These are phyloP conservation scores for Trametes hirsuta DNA, from an alignment of 1,284 basidiomycete genomes.

Conservation along the genomic window DNA sequence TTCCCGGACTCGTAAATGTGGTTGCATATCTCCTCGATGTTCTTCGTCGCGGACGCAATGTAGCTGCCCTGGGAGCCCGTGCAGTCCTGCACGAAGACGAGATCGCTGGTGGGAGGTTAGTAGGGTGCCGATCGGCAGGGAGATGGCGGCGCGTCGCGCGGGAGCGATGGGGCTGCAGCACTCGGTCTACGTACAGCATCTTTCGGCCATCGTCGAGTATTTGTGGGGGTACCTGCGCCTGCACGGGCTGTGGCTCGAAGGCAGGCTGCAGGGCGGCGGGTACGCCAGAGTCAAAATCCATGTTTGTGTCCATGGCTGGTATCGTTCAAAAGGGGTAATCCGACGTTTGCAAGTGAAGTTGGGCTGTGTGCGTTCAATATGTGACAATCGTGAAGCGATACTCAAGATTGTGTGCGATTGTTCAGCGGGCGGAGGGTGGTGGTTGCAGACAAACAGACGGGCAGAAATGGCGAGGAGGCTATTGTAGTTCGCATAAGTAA, in stretches of 20 bases:
- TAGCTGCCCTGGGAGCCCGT: slow-evolving; percentile 88
- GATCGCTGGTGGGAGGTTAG: slow-evolving; percentile 59
- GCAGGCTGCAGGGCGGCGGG: slow-evolving; percentile 39
- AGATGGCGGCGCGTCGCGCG: neutral
- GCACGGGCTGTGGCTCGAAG: slow-evolving; percentile 37
- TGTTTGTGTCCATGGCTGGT: slow-evolving; percentile 73
- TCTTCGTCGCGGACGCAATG: slow-evolving; percentile 91
- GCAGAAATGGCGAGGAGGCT: slow-evolving; percentile 19
- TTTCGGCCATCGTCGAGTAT: slow-evolving; percentile 51
- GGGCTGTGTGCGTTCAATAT: neutral
- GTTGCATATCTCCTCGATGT: slow-evolving; percentile 96
- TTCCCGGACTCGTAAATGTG: slow-evolving; percentile 96
- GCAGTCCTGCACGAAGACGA: slow-evolving; percentile 90
- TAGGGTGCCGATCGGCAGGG: slow-evolving; percentile 1
- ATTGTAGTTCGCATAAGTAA: slow-evolving; percentile 26
- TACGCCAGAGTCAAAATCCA: slow-evolving; percentile 59
- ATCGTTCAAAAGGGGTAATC: slow-evolving; percentile 17
- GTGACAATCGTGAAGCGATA: neutral
- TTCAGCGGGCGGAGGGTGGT: slow-evolving; percentile 21
- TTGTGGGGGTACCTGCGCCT: slow-evolving; percentile 33
- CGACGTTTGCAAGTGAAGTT: neutral
- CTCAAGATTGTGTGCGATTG: neutral
- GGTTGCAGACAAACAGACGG: slow-evolving; percentile 17
- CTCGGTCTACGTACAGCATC: slow-evolving; percentile 65
- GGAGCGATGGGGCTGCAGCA: neutral